Conservation (phyloP, 139 green algal species). For the Chlorella sp. region DNA sequence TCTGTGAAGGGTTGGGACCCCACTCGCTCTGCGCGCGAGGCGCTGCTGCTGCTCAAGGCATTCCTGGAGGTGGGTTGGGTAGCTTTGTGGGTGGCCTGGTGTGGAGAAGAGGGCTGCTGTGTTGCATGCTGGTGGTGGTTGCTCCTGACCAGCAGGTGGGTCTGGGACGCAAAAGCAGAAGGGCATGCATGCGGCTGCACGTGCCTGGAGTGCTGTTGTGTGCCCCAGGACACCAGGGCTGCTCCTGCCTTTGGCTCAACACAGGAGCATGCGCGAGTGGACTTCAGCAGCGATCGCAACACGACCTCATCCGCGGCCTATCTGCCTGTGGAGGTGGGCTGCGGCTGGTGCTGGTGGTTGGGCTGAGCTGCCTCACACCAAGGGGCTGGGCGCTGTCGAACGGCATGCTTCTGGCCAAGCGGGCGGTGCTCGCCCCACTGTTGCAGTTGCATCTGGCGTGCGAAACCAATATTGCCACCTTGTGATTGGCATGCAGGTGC, state of each 20-base stretch:
- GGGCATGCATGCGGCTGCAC: too few relatives aligned
- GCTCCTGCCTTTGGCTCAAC: not conserved
- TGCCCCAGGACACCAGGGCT: too few relatives aligned
- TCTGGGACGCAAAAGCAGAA: too few relatives aligned
- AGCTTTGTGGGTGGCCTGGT: too few relatives aligned
- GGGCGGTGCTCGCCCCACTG: too few relatives aligned
- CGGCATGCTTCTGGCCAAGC: constrained; percentile 51
- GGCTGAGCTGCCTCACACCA: not conserved
- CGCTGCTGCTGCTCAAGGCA: constrained; percentile 40
- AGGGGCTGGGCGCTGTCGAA: too few relatives aligned
- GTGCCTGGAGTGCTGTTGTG: too few relatives aligned
- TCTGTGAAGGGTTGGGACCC: constrained; percentile 80
- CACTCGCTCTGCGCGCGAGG: constrained; percentile 62
- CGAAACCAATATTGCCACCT: too few relatives aligned
- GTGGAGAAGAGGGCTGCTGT: too few relatives aligned
- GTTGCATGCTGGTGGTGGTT: too few relatives aligned
- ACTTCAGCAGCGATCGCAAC: constrained; percentile 59
- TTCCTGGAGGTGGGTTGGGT: constrained; percentile 71
- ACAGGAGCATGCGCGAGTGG: constrained; percentile 51
- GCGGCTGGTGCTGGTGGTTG: not conserved
- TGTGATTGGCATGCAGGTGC: constrained; percentile 17
- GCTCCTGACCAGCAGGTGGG: too few relatives aligned
- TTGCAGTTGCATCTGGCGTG: too few relatives aligned
- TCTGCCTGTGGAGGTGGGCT: constrained; percentile 51
- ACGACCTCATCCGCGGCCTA: constrained; percentile 38